Percentiles rank a stretch among this genome's conserved stretches.
Evolutionary conservation across 345 rosid species (phyloP).

Genomic region (Hypericum androsaemum): DNA sequence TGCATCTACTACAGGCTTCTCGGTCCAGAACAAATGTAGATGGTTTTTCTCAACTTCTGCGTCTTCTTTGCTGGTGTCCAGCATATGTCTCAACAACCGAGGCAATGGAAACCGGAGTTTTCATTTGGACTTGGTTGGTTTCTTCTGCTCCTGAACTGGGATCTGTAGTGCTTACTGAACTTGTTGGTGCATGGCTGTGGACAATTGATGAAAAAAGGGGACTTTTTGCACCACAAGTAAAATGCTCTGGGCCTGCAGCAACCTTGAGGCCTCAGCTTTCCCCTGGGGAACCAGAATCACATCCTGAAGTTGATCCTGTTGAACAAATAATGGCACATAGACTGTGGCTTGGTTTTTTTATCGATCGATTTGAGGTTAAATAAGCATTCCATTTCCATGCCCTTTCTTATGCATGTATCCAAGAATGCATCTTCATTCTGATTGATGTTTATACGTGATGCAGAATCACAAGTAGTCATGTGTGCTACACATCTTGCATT

Average conservation of each 20-base stretch:
- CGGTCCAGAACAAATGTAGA: conserved; percentile 69
- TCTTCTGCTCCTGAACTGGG: conserved; percentile 95
- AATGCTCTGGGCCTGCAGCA: conserved; percentile 82
- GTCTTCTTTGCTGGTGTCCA: conserved; percentile 99
- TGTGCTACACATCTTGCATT: too few relatives aligned
- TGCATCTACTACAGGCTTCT: conserved; percentile 39
- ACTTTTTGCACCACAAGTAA: conserved; percentile 83
- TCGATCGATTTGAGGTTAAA: conserved; percentile 92
- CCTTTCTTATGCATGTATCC: too few relatives aligned
- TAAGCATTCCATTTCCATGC: too few relatives aligned
- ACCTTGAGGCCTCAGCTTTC: conserved; percentile 91
- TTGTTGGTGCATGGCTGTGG: conserved; percentile 99
- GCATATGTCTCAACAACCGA: conserved; percentile 90
- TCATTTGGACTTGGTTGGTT: conserved; percentile 98
- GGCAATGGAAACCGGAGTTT: conserved; percentile 96
- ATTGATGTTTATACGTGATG: too few relatives aligned
- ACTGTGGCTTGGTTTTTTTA: conserved; percentile 88
- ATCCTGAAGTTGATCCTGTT: conserved; percentile 66
- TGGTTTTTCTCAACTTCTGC: conserved; percentile 86
- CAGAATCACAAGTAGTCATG: too few relatives aligned
- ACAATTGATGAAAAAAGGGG: conserved; percentile 96
- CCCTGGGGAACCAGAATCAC: conserved; percentile 81
- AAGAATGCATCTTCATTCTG: too few relatives aligned
- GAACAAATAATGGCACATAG: conserved; percentile 94
- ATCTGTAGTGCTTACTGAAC: conserved; percentile 91